Evolutionary conservation across 2,329 filamentous ascomycete genomes (phyloP), one percentile per base, ranked within the genome.

Genomic region (Penicillium hordei): DNA sequence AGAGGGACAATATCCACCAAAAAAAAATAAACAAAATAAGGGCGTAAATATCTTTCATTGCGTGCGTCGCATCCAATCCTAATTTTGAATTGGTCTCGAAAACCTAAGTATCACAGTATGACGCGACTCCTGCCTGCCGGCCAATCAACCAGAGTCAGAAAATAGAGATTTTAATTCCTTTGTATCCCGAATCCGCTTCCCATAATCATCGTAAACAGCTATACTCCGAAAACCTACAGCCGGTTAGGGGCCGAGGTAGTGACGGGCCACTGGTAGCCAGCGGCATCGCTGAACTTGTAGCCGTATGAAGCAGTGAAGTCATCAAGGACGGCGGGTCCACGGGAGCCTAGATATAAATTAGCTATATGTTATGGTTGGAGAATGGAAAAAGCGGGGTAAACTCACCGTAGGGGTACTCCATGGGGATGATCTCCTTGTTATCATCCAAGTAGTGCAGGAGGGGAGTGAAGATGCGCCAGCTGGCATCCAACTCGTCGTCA

Each of bases 351-450:
- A 23, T 38, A 12, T 5, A 27, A 55, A 29, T 57, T 57, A 57
- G 55, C 8, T 34, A 34, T 10, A 1, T 39, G 17, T 31, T 17
- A 36, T 15, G 15, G 19, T 7, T 27, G 15, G 27, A 31, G 2
- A 12, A 25, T 10, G 5, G 19, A 12, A 12, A 53, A 42, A 12
- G n/a, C 10, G 8, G 8, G 36, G 12, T 17, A n/a, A 33, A 77
- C 89, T 81, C 80, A 97, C 94, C 94, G 75, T 99, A 99, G 66
- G 95, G 93, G 80, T 99, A 99, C 74, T 97, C 93, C 94, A 99
- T 99, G 27, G 94, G 94, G 60, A 96, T 90, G 66, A 99, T 97
- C 80, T 99, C 94, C 84, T 96, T 96, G 84, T 97, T 97, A 75
- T 97, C 92, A 65, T 99, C 95, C 13, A 99, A 86, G 80, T 99